Percentiles rank a stretch among this genome's conserved stretches.
Conservation (phyloP, 2,329 filamentous ascomycete genomes). For the Didymella glomerata region DNA sequence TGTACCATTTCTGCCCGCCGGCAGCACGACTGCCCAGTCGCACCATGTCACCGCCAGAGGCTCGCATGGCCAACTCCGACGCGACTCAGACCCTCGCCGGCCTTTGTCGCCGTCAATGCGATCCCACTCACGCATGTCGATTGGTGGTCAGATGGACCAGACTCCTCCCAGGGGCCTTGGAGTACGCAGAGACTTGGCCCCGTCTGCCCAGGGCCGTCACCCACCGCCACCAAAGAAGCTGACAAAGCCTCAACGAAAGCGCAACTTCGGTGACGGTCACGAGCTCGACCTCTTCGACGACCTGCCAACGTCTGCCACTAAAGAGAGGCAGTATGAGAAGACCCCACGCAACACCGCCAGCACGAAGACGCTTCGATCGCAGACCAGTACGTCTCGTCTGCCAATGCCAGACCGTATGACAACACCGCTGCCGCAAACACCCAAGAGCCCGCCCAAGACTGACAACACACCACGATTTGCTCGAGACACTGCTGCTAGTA, state of each 20-base stretch:
- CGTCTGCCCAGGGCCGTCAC: slow-evolving; percentile 59
- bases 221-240: slow-evolving; percentile 64
- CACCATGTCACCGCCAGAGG: slow-evolving; percentile 79
- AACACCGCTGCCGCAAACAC: slow-evolving; percentile 60
- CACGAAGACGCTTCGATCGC: slow-evolving; percentile 67
- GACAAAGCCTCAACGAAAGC: slow-evolving; percentile 42
- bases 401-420: slow-evolving; percentile 56
- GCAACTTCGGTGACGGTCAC: slow-evolving; percentile 82
- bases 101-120: slow-evolving; percentile 57
- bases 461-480: slow-evolving; percentile 69
- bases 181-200: slow-evolving; percentile 56
- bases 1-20: slow-evolving; percentile 81
- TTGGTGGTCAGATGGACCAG: slow-evolving; percentile 59
- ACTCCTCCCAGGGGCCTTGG: slow-evolving; percentile 59
- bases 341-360: slow-evolving; percentile 75
- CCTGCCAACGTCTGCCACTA: slow-evolving; percentile 82
- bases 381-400: slow-evolving; percentile 57
- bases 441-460: slow-evolving; percentile 62
- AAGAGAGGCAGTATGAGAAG: slow-evolving; percentile 84
- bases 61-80: slow-evolving; percentile 75
- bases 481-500: slow-evolving; percentile 71
- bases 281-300: slow-evolving; percentile 96
- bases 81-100: slow-evolving; percentile 76
- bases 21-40: slow-evolving; percentile 75
- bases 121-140: slow-evolving; percentile 59